Percentiles rank a stretch among this genome's conserved stretches.
These are phyloP conservation scores for Salvia sclarea DNA, from an alignment of 305 asterid genomes.

Conservation along the genomic window DNA sequence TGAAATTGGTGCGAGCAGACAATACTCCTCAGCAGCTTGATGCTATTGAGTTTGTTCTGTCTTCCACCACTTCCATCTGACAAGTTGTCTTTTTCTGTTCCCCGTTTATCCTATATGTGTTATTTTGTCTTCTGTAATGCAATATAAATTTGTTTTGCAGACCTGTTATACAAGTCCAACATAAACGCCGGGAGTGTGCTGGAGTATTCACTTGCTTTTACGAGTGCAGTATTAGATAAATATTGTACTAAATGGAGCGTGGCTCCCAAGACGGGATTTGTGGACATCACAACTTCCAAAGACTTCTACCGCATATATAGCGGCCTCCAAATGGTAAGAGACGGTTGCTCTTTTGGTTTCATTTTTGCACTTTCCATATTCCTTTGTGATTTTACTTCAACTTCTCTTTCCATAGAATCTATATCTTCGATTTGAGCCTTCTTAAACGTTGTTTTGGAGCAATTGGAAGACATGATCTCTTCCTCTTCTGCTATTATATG, in stretches of 20 bases:
- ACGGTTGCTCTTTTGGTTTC: constrained; percentile 6
- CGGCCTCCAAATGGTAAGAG: constrained; percentile 86
- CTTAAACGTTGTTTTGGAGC: not conserved
- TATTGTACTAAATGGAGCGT: constrained; percentile 96
- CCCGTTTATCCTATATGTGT: not conserved
- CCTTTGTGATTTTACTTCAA: not conserved
- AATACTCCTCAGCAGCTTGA: not conserved
- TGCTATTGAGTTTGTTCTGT: not conserved
- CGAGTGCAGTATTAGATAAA: constrained; percentile 95
- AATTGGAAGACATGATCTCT: not conserved
- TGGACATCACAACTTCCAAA: constrained; percentile 94
- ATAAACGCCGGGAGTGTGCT: constrained; percentile 94
- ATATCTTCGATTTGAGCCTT: not conserved
- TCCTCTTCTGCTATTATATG: constrained; percentile 3
- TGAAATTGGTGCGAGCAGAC: not conserved
- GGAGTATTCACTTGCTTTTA: constrained; percentile 95
- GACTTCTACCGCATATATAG: constrained; percentile 94
- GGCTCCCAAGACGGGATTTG: constrained; percentile 88
- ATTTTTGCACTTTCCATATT: not conserved
- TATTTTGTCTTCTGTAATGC: not conserved
- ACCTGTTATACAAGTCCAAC: constrained; percentile 88
- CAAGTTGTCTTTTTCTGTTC: not conserved
- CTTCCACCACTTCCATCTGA: not conserved
- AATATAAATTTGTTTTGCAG: constrained; percentile 40
- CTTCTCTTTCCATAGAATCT: not conserved